These are phyloP conservation scores for Pilasporangium apinafurcum DNA, from an alignment of 352 stramenopile genomes.

Conservation along the genomic window DNA sequence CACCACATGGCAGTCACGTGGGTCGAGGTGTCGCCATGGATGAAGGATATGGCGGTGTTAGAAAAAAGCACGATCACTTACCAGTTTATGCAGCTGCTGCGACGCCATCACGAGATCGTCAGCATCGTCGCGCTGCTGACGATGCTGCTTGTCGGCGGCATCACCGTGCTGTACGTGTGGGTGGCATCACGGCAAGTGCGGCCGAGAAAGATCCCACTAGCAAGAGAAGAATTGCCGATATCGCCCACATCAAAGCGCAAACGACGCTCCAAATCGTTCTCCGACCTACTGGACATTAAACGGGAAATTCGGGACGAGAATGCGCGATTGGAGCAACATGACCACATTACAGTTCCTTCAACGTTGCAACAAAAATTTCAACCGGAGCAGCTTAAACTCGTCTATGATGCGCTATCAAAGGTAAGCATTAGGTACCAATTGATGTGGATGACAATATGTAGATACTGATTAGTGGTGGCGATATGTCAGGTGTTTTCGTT, in stretches of 20 bases:
- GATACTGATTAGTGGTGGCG: background rate
- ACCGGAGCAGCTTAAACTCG: constrained; percentile 70
- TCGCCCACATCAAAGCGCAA: constrained; percentile 73
- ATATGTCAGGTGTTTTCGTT: constrained; percentile 58
- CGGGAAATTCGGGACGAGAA: constrained; percentile 59
- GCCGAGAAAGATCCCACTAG: constrained; percentile 31
- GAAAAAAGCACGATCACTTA: background rate
- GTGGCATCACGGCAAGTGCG: constrained; percentile 75
- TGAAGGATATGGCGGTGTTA: background rate
- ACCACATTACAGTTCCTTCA: constrained; percentile 57
- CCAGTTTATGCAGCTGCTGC: constrained; percentile 17
- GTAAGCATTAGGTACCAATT: constrained; percentile 6
- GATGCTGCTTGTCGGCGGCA: constrained; percentile 30
- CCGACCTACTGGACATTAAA: constrained; percentile 54
- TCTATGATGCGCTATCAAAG: constrained; percentile 76
- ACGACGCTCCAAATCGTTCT: constrained; percentile 70
- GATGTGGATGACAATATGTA: background rate
- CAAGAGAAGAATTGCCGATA: constrained; percentile 28
- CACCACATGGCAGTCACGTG: constrained; percentile 3
- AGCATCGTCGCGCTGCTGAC: constrained; percentile 34
- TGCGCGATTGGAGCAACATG: constrained; percentile 49
- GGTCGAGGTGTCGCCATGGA: background rate
- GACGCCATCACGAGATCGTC: constrained; percentile 39
- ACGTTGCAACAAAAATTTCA: constrained; percentile 49
- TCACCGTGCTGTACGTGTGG: constrained; percentile 68